Evolutionary conservation across 2,329 filamentous ascomycete species (phyloP).

Genomic region (Pseudogymnoascus sp.): DNA sequence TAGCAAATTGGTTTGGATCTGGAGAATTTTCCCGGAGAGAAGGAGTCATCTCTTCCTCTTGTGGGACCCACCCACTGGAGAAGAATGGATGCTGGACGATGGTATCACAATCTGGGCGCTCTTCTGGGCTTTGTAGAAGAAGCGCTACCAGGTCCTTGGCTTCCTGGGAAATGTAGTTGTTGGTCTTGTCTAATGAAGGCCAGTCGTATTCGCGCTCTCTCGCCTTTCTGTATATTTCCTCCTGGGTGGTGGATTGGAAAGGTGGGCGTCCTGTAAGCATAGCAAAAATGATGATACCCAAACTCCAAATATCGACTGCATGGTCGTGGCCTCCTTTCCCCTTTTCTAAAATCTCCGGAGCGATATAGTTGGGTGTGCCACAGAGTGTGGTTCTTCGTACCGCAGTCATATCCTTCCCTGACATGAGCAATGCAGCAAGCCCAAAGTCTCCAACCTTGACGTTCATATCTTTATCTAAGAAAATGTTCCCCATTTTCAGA

Average conservation of each 20-base stretch:
- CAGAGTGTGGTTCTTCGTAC: slow-evolving; percentile 83
- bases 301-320: slow-evolving; percentile 96
- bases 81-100: slow-evolving; percentile 80
- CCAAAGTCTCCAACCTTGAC: slow-evolving; percentile 98
- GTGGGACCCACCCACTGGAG: slow-evolving; percentile 65
- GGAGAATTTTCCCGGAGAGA: slow-evolving; percentile 52
- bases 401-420: slow-evolving; percentile 81
- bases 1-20: slow-evolving; percentile 48
- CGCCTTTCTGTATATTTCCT: slow-evolving; percentile 73
- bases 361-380: slow-evolving; percentile 97
- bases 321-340: slow-evolving; percentile 92
- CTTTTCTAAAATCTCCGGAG: slow-evolving; percentile 91
- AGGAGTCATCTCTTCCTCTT: slow-evolving; percentile 49
- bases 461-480: slow-evolving; percentile 91
- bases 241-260: slow-evolving; percentile 85
- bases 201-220: slow-evolving; percentile 70
- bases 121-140: slow-evolving; percentile 68
- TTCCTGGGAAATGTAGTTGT: slow-evolving; percentile 65
- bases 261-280: slow-evolving; percentile 95
- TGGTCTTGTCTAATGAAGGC: slow-evolving; percentile 59
- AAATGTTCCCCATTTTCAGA: slow-evolving; percentile 96
- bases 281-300: slow-evolving; percentile 97
- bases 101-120: slow-evolving; percentile 65
- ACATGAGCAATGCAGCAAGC: slow-evolving; percentile 82
- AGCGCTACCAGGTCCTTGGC: slow-evolving; percentile 71